Conservation (phyloP, 768 basidiomycete genomes). For the Leccinum barrowsii region DNA sequence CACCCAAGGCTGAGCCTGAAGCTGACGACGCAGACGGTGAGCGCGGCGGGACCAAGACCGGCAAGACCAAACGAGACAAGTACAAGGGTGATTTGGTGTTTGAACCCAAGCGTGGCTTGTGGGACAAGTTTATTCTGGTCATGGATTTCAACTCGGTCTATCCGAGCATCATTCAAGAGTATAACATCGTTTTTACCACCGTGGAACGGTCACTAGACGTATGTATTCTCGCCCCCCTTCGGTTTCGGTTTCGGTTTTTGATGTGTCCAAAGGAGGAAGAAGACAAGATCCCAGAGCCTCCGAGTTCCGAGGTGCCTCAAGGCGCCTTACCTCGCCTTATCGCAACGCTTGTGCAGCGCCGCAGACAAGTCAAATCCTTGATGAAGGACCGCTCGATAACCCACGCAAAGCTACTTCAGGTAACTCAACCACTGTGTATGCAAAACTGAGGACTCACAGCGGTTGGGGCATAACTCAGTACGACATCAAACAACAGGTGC, state of each 20-base stretch:
- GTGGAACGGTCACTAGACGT: conserved; percentile 70
- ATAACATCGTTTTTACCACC: conserved; percentile 98
- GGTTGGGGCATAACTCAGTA: too few relatives aligned
- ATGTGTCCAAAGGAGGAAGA: conserved; percentile 48
- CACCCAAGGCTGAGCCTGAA: conserved; percentile 45
- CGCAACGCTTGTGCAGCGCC: conserved; percentile 72
- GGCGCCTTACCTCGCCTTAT: conserved; percentile 97
- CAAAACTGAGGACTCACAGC: too few relatives aligned
- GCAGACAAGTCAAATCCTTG: too few relatives aligned
- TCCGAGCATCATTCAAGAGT: conserved; percentile 99
- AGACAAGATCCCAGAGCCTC: conserved; percentile 89
- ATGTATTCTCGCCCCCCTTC: conserved; percentile 13
- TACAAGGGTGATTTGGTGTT: conserved; percentile 99
- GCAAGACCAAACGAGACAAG: conserved; percentile 82
- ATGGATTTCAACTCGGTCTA: conserved; percentile 99
- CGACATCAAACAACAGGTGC: too few relatives aligned
- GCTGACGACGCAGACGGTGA: conserved; percentile 56
- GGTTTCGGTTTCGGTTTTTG: not conserved
- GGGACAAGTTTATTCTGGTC: conserved; percentile 95
- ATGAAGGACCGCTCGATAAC: too few relatives aligned
- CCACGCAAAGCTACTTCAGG: too few relatives aligned
- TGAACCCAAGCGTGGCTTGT: conserved; percentile 91
- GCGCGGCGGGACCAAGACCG: conserved; percentile 39
- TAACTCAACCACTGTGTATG: too few relatives aligned
- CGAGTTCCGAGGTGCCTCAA: conserved; percentile 61